Base-by-base conservation (phyloP, 495 filamentous ascomycete genomes). In the Xylaria curta region DNA sequence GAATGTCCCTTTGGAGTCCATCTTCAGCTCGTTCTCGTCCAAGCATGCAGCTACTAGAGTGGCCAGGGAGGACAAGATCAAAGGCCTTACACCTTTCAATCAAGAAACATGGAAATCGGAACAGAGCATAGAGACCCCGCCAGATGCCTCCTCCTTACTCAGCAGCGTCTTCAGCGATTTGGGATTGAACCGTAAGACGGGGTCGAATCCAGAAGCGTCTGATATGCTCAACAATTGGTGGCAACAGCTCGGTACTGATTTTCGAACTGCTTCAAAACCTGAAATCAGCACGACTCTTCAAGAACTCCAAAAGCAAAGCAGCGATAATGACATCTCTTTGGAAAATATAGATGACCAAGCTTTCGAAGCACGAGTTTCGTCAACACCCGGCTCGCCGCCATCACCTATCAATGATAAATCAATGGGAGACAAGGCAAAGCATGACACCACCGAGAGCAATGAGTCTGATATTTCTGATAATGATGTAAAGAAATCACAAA, bases 21-120 rank as follows among this genome's bases (percentile, higher is more conserved):
- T 94, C 3, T 93, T 97, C 81, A 91, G 91, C 19, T 86, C 89
- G 19, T 86, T 89, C 24, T 84, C 87, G 4, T 85, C 87, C 12
- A 88, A 86, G 66, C 79, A 82, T 66, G 86, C 79, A 68, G 70
- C 82, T 3, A 80, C 81, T 28, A 79, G 86, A 61, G 79, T 81
- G n/a, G 75, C 74, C 15, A 85, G 83, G 3, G 87, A 86, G 53
- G 80, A 81, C 12, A 85, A 84, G 65, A 83, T 90, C 21, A 87
- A 85, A 59, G 90, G 89, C 0, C 80, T 92, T 21, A 84, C 82
- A 1, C 76, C 75, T 12, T 92, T 92, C 68, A 74, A 84, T 42
- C 80, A 86, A 71, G 72, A 77, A 0, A 76, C 74, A 4, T 91
- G 88, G 85, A 85, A 73, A 56, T 77, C 68, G 6, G 72, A 81